Evolutionary conservation across 257 asterid genomes (phyloP).

Genomic region (Ilex aquifolium): DNA sequence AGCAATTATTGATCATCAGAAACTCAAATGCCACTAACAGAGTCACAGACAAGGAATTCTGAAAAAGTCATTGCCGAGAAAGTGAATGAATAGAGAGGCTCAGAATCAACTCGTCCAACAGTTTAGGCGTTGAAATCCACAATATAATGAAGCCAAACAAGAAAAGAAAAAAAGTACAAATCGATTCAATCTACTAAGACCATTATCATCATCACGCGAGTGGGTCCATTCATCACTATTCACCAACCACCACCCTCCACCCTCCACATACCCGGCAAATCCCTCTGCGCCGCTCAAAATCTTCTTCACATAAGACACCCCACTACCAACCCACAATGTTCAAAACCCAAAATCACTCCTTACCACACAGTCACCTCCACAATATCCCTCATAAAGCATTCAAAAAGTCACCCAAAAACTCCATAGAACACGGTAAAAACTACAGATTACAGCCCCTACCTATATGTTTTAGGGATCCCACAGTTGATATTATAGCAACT

Average conservation of each 20-base stretch:
- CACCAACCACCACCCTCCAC: slow-evolving; percentile 39
- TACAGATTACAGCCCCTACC: neutral
- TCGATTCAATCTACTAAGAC: neutral
- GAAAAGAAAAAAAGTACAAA: neutral
- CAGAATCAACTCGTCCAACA: slow-evolving; percentile 24
- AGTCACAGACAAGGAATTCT: slow-evolving; percentile 27
- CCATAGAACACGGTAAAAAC: neutral
- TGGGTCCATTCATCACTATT: slow-evolving; percentile 65
- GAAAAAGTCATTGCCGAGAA: neutral
- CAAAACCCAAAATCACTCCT: neutral
- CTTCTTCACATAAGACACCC: neutral
- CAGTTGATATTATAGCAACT: too few species aligned
- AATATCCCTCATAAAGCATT: too few species aligned
- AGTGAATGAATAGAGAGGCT: slow-evolving; percentile 14
- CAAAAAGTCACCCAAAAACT: too few species aligned
- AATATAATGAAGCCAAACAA: slow-evolving; percentile 7
- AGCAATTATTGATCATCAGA: slow-evolving; percentile 42
- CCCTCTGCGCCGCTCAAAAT: neutral
- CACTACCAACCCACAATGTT: neutral
- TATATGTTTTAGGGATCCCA: neutral
- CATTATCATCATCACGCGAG: slow-evolving; percentile 18
- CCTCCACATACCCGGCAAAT: neutral
- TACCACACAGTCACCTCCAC: neutral
- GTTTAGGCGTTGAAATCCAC: slow-evolving; percentile 19
- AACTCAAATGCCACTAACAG: slow-evolving; percentile 40